Base-by-base conservation (phyloP, 2,329 filamentous ascomycete species). In the Rhynchosporium secalis region DNA sequence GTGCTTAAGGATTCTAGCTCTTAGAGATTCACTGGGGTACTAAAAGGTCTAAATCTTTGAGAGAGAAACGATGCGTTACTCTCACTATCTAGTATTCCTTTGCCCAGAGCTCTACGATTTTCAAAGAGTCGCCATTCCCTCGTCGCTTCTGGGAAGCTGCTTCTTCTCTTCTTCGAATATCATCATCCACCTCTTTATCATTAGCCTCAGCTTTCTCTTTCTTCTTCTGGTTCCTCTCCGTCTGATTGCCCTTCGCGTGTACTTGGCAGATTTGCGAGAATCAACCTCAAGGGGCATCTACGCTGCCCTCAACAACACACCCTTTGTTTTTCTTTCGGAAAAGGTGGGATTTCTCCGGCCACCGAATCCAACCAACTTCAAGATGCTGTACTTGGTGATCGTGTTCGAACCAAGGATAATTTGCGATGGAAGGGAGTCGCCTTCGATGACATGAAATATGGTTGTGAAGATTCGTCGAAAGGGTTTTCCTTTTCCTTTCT, bases 391-490 rank as follows among this genome's bases (percentile, higher is more conserved):
- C 40, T 61, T 52, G 8, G 40, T 29, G 60, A 65, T 63, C 12
- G 60, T 61, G 54, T 65, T n/a, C 4, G 63, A 57, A 31, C 63
- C 61, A 13, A 65, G 63, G 38, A 65, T 63, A n/a, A 65, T 33
- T 15, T 65, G 46, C 63, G 60, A 65, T 2, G 63, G 61, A 49
- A 65, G 57, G n/a, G 56, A 61, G 33, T 62, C 56, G 15, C 60
- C 54, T 40, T 62, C 47, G 54, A 65, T 61, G 40, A 65, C 49
- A 26, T 65, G 63, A 15, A 66, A 66, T n/a, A n/a, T 46, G 3
- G 61, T 65, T 33, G 55, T 62, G 52, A 66, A 66, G 51, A 66
- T 66, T 46, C 64, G 64, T 12, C 62, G 61, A 49, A 66, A 66
- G 20, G 20, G 20, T 20, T 20, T 20, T 12, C 46, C 29, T 61